Percentiles rank a stretch among this genome's conserved stretches.
Evolutionary conservation across 2,329 filamentous ascomycete genomes (phyloP).

Genomic region (Podosphaera aphanis): DNA sequence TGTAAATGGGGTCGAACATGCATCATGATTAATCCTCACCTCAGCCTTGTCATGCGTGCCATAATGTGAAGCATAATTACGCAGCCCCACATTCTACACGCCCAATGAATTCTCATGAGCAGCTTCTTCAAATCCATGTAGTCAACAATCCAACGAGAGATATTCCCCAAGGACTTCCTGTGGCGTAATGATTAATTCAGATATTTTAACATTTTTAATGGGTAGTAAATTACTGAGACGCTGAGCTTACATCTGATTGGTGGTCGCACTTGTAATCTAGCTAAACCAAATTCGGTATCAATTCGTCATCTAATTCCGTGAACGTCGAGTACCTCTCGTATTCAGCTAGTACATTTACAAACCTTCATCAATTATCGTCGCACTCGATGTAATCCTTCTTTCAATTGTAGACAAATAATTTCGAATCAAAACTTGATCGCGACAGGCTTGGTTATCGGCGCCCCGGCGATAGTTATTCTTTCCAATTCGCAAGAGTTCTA

Average conservation of each 20-base stretch:
- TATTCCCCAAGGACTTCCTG: too few relatives aligned
- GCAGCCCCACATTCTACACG: too few relatives aligned
- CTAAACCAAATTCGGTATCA: background rate
- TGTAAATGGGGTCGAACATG: too few relatives aligned
- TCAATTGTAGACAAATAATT: background rate
- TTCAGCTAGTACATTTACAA: background rate
- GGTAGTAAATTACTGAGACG: background rate
- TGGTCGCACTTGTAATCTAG: background rate
- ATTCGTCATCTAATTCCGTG: background rate
- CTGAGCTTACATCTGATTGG: background rate
- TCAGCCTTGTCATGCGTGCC: too few relatives aligned
- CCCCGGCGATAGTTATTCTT: background rate
- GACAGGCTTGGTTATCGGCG: background rate
- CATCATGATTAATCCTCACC: too few relatives aligned
- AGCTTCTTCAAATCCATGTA: too few relatives aligned
- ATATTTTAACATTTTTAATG: too few relatives aligned
- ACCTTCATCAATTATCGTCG: background rate
- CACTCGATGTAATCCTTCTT: background rate
- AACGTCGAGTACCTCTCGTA: too few relatives aligned
- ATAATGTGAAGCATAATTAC: too few relatives aligned
- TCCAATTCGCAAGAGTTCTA: background rate
- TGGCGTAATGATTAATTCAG: too few relatives aligned
- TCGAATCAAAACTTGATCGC: background rate
- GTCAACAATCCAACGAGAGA: too few relatives aligned
- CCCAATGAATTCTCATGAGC: too few relatives aligned